Base-by-base conservation (phyloP, 257 asterid species). In the Coffea eugenioides region DNA sequence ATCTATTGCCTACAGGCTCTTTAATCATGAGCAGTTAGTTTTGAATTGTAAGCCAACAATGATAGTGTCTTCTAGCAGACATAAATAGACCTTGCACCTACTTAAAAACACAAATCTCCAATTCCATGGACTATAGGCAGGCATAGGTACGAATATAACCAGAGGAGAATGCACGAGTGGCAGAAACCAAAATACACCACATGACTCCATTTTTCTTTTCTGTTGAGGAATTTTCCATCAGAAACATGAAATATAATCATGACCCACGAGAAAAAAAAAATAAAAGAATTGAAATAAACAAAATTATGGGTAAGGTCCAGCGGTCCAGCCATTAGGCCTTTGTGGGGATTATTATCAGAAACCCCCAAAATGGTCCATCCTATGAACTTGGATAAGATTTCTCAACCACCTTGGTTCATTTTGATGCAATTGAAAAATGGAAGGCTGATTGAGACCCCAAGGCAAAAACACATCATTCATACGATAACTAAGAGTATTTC, bases 381-480 rank as follows among this genome's bases (percentile, higher is more conserved):
- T 57, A 57, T 23, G 31, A 31, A 23, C 11, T 23, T n/a, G n/a
- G 36, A 62, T 23, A 14, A 23, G 8, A 23, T 20, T 23, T 62
- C 21, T 62, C 21, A 5, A 62, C 8, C 13, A 23, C 3, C 14
- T 23, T n/a, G 5, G 15, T 10, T 7, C 3, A 13, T 0, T 0
- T n/a, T 62, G 8, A 62, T 21, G 12, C 34, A 62, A 62, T 4
- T 62, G 68, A 23, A 62, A 21, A 62, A 21, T 7, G 11, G 34
- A 62, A 14, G 31, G 18, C 36, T 34, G 8, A 67, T 6, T 31
- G 46, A 15, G 57, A 15, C 49, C 77, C 62, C 2, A 25, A 49
- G 7, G 71, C 36, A 54, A 54, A 51, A 54, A 73, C 65, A 73
- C 59, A 73, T 15, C 76, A 49, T 49, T 73, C 76, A 68, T 12